Evolutionary conservation across 495 filamentous ascomycete genomes (phyloP).

Genomic region (Aspergillus cavernicola): DNA sequence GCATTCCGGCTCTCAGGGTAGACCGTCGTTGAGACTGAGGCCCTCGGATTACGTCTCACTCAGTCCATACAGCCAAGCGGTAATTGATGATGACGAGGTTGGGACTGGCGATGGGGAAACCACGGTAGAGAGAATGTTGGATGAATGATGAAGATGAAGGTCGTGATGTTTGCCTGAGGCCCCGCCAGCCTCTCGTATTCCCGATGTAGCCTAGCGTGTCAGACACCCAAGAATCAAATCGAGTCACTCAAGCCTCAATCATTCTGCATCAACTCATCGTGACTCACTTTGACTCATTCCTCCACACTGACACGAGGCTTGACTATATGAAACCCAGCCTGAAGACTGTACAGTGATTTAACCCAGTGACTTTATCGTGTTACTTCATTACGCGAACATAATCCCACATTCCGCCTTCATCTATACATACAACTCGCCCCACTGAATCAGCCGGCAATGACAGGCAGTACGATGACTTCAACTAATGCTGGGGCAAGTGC

Average conservation of each 20-base stretch:
- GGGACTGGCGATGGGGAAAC: background rate
- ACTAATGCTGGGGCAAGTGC: slow-evolving; percentile 17
- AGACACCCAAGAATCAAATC: background rate
- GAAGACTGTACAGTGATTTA: background rate
- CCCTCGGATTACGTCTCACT: too few relatives aligned
- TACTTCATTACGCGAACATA: background rate
- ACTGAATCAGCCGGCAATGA: slow-evolving; percentile 3
- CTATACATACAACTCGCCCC: background rate
- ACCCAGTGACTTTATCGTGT: background rate
- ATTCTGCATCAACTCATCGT: slow-evolving; percentile 1
- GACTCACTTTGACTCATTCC: slow-evolving; percentile 17
- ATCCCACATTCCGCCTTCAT: background rate
- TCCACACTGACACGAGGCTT: background rate
- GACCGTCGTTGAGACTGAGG: too few relatives aligned
- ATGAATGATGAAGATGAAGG: background rate
- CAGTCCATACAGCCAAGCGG: too few relatives aligned
- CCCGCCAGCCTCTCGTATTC: background rate
- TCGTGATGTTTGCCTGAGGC: slow-evolving; percentile 1
- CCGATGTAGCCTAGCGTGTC: background rate
- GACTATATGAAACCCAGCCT: too few relatives aligned
- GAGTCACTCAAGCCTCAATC: slow-evolving; percentile 2
- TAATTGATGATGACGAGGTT: background rate
- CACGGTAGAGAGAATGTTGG: background rate
- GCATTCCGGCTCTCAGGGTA: too few relatives aligned
- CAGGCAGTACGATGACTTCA: slow-evolving; percentile 8